A percentile compares a stretch with the other conserved stretches of the same genome.
Evolutionary conservation across 805 yeast genomes (phyloP).

Genomic region (Yamadazyma paraphyllophila): DNA sequence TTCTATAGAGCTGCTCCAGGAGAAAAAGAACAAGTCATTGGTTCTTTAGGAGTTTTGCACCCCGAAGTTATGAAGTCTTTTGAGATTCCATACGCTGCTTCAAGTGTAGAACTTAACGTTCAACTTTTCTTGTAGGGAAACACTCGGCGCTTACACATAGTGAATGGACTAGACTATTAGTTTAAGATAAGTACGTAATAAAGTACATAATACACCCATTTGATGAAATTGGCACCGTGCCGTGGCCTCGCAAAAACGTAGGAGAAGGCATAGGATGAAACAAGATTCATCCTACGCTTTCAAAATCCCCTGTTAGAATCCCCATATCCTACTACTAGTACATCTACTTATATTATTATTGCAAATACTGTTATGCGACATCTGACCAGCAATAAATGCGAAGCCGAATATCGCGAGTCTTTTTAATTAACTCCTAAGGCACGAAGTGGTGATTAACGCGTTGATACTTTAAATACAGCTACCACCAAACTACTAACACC

Average conservation of each 20-base stretch:
- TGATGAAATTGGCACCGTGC: too few species aligned
- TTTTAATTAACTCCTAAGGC: constrained; percentile 1
- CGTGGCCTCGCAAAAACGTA: too few species aligned
- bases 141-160: too few species aligned
- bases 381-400: constrained; percentile 1
- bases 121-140: constrained; percentile 85
- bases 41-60: constrained; percentile 90
- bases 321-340: too few species aligned
- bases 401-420: constrained; percentile 3
- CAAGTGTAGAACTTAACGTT: constrained; percentile 85
- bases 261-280: too few species aligned
- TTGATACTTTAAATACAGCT: neutral
- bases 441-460: neutral
- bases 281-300: too few species aligned
- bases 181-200: too few species aligned
- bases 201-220: too few species aligned
- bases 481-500: too few species aligned
- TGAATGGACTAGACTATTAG: neutral
- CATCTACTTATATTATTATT: too few species aligned
- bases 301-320: too few species aligned
- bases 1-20: constrained; percentile 66
- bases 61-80: constrained; percentile 87
- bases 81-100: constrained; percentile 91
- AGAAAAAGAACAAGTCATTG: constrained; percentile 59
- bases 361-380: neutral